These are phyloP conservation scores for Hypericum androsaemum DNA, from an alignment of 345 rosid genomes.

Conservation along the genomic window DNA sequence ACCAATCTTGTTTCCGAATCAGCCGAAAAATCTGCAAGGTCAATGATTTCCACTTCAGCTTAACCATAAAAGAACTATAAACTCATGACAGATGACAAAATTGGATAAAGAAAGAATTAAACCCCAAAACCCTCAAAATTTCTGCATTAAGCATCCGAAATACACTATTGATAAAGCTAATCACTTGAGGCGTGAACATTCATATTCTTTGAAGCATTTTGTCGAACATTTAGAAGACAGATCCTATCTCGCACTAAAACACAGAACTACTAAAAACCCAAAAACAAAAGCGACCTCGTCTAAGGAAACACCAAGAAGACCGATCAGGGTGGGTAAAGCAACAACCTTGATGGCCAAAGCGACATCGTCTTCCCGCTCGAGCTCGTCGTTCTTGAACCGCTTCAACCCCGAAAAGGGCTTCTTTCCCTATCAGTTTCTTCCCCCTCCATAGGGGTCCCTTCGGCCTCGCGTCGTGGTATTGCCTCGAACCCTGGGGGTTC, in stretches of 20 bases:
- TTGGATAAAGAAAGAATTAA: no score
- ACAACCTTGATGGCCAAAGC: conserved; percentile 54
- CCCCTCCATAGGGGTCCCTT: conserved; percentile 89
- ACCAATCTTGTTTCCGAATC: conserved; percentile 75
- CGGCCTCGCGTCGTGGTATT: conserved; percentile 82
- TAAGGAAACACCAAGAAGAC: not conserved
- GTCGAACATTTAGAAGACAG: conserved; percentile 27
- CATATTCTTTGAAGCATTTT: conserved; percentile 22
- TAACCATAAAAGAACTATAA: not conserved
- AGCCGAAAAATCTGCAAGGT: conserved; percentile 57
- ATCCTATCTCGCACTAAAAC: not conserved
- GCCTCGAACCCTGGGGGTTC: conserved; percentile 28
- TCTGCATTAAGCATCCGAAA: no score
- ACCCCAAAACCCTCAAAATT: no score
- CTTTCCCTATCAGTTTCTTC: conserved; percentile 89
- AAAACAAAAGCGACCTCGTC: not conserved
- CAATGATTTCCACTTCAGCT: not conserved
- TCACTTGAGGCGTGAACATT: no score
- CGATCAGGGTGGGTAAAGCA: not conserved
- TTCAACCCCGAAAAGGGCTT: conserved; percentile 77
- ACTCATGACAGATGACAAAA: no score
- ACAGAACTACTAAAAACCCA: not conserved
- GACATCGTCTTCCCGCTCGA: no score
- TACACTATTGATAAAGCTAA: no score
- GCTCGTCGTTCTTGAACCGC: conserved; percentile 69